phyloP scores from a whole-genome alignment of 2,329 filamentous ascomycete genomes.

The Apiospora phragmitis region DNA sequence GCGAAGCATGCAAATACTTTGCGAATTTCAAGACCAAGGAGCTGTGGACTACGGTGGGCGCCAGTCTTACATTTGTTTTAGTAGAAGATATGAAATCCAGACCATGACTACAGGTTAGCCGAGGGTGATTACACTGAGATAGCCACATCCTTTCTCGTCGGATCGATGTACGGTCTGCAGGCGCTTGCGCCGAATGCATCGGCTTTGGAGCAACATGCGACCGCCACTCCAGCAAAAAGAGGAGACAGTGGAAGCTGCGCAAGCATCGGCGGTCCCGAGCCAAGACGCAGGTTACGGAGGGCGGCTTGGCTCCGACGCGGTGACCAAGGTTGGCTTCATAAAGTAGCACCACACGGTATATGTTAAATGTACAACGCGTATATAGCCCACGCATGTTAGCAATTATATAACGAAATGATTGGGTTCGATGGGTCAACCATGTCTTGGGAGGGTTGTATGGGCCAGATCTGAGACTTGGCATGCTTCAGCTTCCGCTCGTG shows the following conservation, averaged over 20 bases:
- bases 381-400: not conserved
- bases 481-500: constrained; percentile 6
- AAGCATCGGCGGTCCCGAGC: not conserved
- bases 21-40: not conserved
- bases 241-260: not conserved
- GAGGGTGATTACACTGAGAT: not conserved
- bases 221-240: not conserved
- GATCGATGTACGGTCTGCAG: not conserved
- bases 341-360: not conserved
- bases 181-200: not conserved
- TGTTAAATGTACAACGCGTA: not conserved
- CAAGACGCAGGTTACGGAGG: not conserved
- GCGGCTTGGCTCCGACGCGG: not conserved
- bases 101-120: not conserved
- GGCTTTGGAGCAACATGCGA: not conserved
- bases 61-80: not conserved
- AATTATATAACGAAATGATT: not conserved
- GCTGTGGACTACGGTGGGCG: not conserved
- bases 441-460: not conserved
- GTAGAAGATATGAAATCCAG: not conserved
- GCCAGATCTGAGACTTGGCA: constrained; percentile 8
- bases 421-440: not conserved
- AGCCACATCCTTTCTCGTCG: not conserved
- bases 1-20: not conserved
- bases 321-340: not conserved